Percentiles rank a stretch among this genome's conserved stretches.
These are phyloP conservation scores for Chimonanthus praecox DNA, from an alignment of 164 flowering plant species.

Conservation along the genomic window DNA sequence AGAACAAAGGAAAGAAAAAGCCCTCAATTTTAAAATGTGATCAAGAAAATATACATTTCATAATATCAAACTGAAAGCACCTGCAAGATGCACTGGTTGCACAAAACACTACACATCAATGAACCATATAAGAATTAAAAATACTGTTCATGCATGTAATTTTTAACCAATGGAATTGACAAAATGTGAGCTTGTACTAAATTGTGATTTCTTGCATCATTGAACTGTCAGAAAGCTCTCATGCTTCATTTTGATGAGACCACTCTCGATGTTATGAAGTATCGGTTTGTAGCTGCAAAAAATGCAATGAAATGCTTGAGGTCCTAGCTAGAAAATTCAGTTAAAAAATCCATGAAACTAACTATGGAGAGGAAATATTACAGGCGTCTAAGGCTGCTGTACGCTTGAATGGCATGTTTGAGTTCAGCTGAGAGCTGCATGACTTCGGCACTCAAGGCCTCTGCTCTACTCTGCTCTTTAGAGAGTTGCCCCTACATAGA, in stretches of 20 bases:
- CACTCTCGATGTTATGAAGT: slow-evolving; percentile 78
- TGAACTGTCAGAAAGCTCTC: slow-evolving; percentile 52
- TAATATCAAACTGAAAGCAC: too few species aligned
- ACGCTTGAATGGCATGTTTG: slow-evolving; percentile 77
- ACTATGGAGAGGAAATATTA: slow-evolving; percentile 19
- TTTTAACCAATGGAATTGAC: not conserved
- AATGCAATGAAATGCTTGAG: not conserved
- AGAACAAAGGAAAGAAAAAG: too few species aligned
- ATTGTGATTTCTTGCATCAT: slow-evolving; percentile 16
- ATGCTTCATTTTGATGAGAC: slow-evolving; percentile 84
- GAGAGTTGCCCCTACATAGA: slow-evolving; percentile 54
- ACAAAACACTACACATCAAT: too few species aligned
- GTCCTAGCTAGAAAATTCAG: not conserved
- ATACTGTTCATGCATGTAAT: too few species aligned
- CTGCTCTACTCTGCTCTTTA: slow-evolving; percentile 79
- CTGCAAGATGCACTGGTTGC: too few species aligned
- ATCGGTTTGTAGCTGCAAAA: slow-evolving; percentile 85
- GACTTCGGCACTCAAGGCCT: slow-evolving; percentile 77
- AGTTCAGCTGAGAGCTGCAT: slow-evolving; percentile 76
- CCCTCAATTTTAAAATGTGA: too few species aligned
- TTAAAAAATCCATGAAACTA: not conserved
- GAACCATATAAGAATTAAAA: too few species aligned
- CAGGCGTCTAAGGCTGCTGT: slow-evolving; percentile 65
- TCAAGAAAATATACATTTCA: too few species aligned
- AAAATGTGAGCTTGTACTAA: not conserved